Evolutionary conservation across 176 grass and related monocot genomes (phyloP).

Genomic region (Aechmea fasciata): DNA sequence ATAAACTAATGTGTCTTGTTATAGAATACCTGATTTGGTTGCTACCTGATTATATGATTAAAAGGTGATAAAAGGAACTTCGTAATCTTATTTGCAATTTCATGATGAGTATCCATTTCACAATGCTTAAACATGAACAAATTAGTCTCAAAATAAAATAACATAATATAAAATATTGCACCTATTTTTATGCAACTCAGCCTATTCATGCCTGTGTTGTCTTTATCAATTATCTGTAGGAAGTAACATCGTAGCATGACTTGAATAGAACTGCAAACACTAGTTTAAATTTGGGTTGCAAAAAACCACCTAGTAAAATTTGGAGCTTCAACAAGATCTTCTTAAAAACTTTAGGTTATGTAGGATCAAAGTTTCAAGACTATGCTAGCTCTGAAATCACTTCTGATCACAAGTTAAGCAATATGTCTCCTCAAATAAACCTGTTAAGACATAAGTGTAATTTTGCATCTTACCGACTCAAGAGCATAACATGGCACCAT

Average conservation of each 20-base stretch:
- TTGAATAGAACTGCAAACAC: too few relatives aligned
- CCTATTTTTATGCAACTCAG: too few relatives aligned
- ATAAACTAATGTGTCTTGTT: neutral
- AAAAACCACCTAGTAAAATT: neutral
- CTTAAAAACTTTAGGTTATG: neutral
- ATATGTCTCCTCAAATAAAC: neutral
- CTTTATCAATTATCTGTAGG: too few relatives aligned
- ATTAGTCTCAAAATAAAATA: too few relatives aligned
- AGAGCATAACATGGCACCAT: conserved; percentile 79
- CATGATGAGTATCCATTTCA: neutral
- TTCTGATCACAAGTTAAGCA: neutral
- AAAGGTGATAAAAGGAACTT: neutral
- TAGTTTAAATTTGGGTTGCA: too few relatives aligned
- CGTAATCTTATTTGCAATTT: neutral
- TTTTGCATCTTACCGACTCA: conserved; percentile 64
- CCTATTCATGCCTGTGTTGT: too few relatives aligned
- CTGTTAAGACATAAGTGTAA: conserved; percentile 4
- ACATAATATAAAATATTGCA: too few relatives aligned
- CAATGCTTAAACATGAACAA: too few relatives aligned
- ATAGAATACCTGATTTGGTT: neutral
- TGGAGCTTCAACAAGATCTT: neutral
- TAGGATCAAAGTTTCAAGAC: neutral
- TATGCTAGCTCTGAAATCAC: neutral
- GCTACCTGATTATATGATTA: neutral
- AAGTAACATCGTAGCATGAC: too few relatives aligned